Evolutionary conservation across 208 protist genomes (phyloP), one percentile per base, ranked within the genome.

Genomic region (Leishmania tarentolae): DNA sequence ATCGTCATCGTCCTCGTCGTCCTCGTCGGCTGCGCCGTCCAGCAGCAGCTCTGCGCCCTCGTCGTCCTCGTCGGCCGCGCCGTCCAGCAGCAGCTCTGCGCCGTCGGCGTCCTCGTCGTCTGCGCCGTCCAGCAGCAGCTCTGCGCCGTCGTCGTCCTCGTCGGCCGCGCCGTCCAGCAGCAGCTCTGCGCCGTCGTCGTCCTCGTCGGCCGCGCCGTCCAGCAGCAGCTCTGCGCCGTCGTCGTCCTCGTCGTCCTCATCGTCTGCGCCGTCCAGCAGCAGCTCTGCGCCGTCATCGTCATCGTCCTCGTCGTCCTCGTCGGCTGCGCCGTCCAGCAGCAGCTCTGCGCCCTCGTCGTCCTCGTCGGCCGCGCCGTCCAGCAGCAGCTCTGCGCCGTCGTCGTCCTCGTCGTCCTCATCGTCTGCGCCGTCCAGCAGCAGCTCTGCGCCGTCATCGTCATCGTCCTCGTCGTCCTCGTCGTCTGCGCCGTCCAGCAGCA

Each of bases 381-480:
- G n/a, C n/a, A n/a, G n/a, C n/a, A n/a, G n/a, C n/a, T 50, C 47
- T 9, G 47, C 47, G 47, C 47, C 47, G 47, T 50, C 13, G 47
- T 52, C 47, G 17, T 52, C 65, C 35, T 44, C 28, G 28, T 44
- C 65, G 65, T 70, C 57, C 15, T 7, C 52, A 15, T 15, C 52
- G 52, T 56, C 31, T 44, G 31, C 28, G 37, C 65, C 65, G 28
- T 44, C 65, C 65, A 70, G 65, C 65, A 70, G 65, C 65, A 70
- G 65, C 65, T 70, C 65, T 15, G 65, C 65, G 15, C 65, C n/a
- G n/a, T 46, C 65, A 37, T 46, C 65, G 31, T 70, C 65, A 8
- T 70, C 65, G 37, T 70, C 65, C 4, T 70, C 65, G 65, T 70
- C 65, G 61, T 63, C 57, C 24, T 63, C 57, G 57, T 63, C 57